Conservation (phyloP, 1,139 yeast genomes). For the Scheffersomyces quercinus region DNA sequence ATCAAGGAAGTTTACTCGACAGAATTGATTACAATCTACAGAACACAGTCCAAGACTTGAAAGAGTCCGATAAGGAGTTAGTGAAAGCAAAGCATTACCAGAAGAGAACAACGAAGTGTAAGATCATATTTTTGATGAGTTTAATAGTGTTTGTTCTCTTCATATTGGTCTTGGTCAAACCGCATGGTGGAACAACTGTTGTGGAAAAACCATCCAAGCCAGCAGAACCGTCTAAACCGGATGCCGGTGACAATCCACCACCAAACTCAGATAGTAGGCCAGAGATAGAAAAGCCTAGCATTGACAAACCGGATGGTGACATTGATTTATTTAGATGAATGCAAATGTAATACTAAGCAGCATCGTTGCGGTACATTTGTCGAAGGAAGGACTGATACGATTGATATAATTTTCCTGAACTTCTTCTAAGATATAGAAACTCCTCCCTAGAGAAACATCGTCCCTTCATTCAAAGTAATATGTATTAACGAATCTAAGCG, state of each 20-base stretch:
- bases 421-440: too few species aligned
- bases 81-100: constrained; percentile 78
- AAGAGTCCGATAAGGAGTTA: constrained; percentile 76
- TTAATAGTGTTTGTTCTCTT: constrained; percentile 73
- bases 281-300: constrained; percentile 6
- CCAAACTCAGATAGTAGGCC: constrained; percentile 1
- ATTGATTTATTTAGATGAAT: too few species aligned
- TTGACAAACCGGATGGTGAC: too few species aligned
- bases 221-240: constrained; percentile 5
- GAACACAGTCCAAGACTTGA: constrained; percentile 72
- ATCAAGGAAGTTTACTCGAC: constrained; percentile 92
- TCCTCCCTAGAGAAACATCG: too few species aligned
- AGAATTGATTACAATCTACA: constrained; percentile 89
- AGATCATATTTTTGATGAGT: constrained; percentile 70
- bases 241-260: too few species aligned
- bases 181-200: constrained; percentile 35
- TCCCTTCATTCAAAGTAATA: too few species aligned
- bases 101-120: constrained; percentile 87
- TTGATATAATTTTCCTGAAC: too few species aligned
- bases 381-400: too few species aligned
- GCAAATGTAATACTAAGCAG: too few species aligned
- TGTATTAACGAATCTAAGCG: too few species aligned
- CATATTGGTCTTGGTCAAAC: constrained; percentile 70
- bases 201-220: constrained; percentile 20
- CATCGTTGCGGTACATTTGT: too few species aligned